A percentile compares a stretch with the other conserved stretches of the same genome.
These are phyloP conservation scores for Solanum appendiculatum DNA, from an alignment of 257 asterid species.

Conservation along the genomic window DNA sequence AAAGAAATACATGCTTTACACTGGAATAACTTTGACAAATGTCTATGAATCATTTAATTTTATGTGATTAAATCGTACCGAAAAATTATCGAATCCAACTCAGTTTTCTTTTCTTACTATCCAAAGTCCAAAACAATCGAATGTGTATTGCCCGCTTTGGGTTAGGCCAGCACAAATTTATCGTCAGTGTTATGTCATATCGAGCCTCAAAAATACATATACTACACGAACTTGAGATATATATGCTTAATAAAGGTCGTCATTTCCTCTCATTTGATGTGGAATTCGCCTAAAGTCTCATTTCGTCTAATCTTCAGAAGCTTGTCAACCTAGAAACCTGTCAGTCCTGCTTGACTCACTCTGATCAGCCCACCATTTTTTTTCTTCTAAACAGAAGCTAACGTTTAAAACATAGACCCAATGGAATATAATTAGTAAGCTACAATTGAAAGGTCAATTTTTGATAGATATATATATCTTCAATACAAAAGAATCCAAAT, in stretches of 20 bases:
- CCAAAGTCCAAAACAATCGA: too few relatives aligned
- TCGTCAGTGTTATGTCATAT: accelerated
- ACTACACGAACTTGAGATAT: neutral
- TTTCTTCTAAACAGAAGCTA: neutral
- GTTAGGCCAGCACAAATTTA: neutral
- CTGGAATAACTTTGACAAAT: neutral
- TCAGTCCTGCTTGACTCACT: neutral
- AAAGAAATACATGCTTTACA: neutral
- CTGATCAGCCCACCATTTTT: neutral
- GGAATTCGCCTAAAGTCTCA: neutral
- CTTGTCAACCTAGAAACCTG: neutral
- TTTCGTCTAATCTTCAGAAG: neutral
- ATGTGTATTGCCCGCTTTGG: neutral
- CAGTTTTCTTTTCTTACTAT: neutral
- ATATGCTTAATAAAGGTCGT: neutral
- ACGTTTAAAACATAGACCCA: neutral
- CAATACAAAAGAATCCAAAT: neutral
- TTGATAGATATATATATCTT: neutral
- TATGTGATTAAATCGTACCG: neutral
- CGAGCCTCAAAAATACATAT: neutral
- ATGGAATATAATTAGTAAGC: neutral
- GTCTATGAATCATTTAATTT: neutral
- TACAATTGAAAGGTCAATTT: neutral
- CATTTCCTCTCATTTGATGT: neutral
- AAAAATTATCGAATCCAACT: neutral